Evolutionary conservation across 768 basidiomycete genomes (phyloP), one percentile per base, ranked within the genome.

Genomic region (Lentinus brumalis): DNA sequence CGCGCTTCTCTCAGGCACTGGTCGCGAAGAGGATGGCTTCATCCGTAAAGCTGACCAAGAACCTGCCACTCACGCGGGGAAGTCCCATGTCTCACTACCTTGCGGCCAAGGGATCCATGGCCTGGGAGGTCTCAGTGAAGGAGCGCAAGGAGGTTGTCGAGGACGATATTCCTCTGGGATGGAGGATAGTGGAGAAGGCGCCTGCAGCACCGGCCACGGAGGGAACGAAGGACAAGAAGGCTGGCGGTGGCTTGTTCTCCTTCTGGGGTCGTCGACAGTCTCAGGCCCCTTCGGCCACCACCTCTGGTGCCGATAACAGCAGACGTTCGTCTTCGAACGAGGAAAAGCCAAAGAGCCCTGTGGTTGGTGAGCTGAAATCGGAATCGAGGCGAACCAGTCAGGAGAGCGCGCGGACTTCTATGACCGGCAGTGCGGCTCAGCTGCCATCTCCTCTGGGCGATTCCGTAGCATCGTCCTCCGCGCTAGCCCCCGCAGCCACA

Each of bases 1-100:
- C 76, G 7, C 77, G 79, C 6, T 89, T 89, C 61, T 60, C 78
- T 0, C 83, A 81, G 56, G 86, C 87, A 9, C 80, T 81, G 53
- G 81, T 78, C 5, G 79, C 81, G 8, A 90, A 86, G 67, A 77
- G 84, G 45, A 78, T 86, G 75, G 77, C 80, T 2, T 83, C 86
- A 7, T 79, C 87, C 10, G 74, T 92, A 18, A 85, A 84, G 49
- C 72, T 88, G 52, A 90, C 90, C 0, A 82, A 86, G 60, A 83
- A 89, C 66, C 70, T 80, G 49, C 72, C 83, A 4, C 69, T 83
- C 26, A 79, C 85, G 4, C 80, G 79, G 16, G 71, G 67, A 30
- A 90, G 91, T 63, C 91, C 91, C 2, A 79, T 94, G 70, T 79
- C 87, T n/a, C 77, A 85, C 58, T 86, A 89, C 64, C 68, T 90